Percentiles rank a stretch among this genome's conserved stretches.
Evolutionary conservation across 345 rosid species (phyloP).

Genomic region (Citrus trifoliata): DNA sequence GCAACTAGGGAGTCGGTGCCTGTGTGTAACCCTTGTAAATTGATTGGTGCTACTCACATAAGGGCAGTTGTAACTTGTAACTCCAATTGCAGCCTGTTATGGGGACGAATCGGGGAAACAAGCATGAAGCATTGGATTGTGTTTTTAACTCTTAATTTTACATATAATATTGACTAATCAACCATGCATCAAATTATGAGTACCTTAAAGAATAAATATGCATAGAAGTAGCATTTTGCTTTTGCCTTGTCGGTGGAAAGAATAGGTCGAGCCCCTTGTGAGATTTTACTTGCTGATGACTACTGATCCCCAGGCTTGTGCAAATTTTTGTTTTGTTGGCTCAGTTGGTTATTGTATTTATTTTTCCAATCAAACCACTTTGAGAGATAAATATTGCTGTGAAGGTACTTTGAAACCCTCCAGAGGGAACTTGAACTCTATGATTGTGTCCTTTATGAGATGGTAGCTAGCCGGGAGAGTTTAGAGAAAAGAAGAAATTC

Average conservation of each 20-base stretch:
- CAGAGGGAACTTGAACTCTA: constrained; percentile 81
- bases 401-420: constrained; percentile 72
- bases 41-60: neutral
- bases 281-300: neutral
- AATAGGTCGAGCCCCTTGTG: neutral
- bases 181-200: neutral
- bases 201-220: neutral
- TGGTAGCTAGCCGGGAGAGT: constrained; percentile 85
- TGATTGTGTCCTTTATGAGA: constrained; percentile 91
- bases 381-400: constrained; percentile 4
- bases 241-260: neutral
- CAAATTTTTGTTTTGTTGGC: neutral
- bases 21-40: neutral
- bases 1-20: neutral
- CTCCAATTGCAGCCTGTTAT: too few species aligned
- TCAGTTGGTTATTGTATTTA: neutral
- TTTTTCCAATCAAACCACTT: neutral
- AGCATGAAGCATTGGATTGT: too few species aligned
- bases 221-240: neutral
- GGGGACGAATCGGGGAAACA: too few species aligned
- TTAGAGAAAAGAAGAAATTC: constrained; percentile 61
- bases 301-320: neutral
- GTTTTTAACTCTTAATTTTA: too few species aligned
- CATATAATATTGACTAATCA: too few species aligned
- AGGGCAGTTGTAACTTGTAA: too few species aligned